Base-by-base conservation (phyloP, 441 rosid genomes). In the Arabidopsis hybrid region DNA sequence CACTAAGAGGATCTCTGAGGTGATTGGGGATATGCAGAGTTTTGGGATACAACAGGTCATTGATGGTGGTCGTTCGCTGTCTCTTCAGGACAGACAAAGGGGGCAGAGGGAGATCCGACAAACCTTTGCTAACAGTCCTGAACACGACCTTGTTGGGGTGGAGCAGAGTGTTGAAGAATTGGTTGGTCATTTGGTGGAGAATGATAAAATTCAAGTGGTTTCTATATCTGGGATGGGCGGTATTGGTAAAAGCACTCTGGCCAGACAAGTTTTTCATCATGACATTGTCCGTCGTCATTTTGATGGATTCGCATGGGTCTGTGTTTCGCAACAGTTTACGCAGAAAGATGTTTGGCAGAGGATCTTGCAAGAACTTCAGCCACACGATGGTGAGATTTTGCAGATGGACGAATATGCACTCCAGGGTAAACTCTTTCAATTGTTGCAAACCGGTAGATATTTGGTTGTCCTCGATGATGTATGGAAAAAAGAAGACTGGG, bases 231-330 rank as follows among this genome's bases (percentile, higher is more conserved):
- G 67, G 9, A 62, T 62, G 67, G 67, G 67, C 1, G 79, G 79
- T 29, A 35, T 79, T 16, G 82, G 82, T 1, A 79, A 63, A 63
- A 79, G 74, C 8, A 79, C 83, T 14, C 50, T 75, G 0, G 77
- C 83, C 0, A 75, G 47, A 62, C 65, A 73, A 52, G 72, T 79
- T 45, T 75, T 65, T 21, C 58, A 72, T 8, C 66, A 75, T 17
- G 55, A 49, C 12, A 0, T 17, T 0, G 55, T 49, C 2, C 13
- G 31, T 4, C 55, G 55, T 8, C 55, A 17, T 49, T 49, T 49
- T 17, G 55, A 49, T 17, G 31, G 31, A 8, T 49, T 49, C 2
- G 55, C 55, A 49, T 49, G 55, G 55, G 2, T 49, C 3, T 49
- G 55, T 9, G 55, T 49, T 8, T 49, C 55, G 1, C 53, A 71